Evolutionary conservation across 2,329 filamentous ascomycete genomes (phyloP).

Genomic region (Sporothrix humicola): DNA sequence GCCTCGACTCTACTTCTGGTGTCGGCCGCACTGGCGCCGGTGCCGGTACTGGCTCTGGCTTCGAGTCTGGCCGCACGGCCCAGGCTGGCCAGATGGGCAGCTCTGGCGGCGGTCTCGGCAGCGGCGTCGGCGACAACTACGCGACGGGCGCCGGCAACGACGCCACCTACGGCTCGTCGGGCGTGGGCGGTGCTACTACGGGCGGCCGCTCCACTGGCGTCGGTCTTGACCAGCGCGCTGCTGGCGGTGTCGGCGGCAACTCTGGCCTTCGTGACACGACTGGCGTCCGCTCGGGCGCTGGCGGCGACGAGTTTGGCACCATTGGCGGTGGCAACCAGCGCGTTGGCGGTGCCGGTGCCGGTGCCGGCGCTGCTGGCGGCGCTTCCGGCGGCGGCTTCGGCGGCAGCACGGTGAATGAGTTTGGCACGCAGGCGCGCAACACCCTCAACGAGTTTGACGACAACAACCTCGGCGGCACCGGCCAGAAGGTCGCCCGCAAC

Average conservation of each 20-base stretch:
- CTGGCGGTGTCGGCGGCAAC: background rate
- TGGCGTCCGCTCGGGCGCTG: background rate
- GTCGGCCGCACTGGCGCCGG: background rate
- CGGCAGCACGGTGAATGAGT: background rate
- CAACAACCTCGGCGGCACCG: constrained; percentile 1
- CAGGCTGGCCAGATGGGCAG: too few relatives aligned
- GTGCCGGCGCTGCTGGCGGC: background rate
- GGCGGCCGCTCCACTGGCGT: background rate
- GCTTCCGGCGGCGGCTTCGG: too few relatives aligned
- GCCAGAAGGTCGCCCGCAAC: background rate
- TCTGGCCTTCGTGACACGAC: constrained; percentile 14
- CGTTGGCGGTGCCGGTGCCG: background rate
- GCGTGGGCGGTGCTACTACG: too few relatives aligned
- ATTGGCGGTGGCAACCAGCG: background rate
- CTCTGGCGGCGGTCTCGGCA: background rate
- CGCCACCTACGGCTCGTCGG: background rate
- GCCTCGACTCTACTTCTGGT: background rate
- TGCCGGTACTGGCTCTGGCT: background rate
- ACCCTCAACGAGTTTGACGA: constrained; percentile 37
- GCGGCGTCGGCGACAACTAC: constrained; percentile 19
- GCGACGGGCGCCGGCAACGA: background rate
- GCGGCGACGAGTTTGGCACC: constrained; percentile 21
- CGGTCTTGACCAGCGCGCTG: background rate
- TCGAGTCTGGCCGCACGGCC: background rate
- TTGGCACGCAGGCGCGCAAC: constrained; percentile 16